Percentiles rank a stretch among this genome's conserved stretches.
Conservation (phyloP, 2,329 filamentous ascomycete species). For the Leptodontidium sp. region DNA sequence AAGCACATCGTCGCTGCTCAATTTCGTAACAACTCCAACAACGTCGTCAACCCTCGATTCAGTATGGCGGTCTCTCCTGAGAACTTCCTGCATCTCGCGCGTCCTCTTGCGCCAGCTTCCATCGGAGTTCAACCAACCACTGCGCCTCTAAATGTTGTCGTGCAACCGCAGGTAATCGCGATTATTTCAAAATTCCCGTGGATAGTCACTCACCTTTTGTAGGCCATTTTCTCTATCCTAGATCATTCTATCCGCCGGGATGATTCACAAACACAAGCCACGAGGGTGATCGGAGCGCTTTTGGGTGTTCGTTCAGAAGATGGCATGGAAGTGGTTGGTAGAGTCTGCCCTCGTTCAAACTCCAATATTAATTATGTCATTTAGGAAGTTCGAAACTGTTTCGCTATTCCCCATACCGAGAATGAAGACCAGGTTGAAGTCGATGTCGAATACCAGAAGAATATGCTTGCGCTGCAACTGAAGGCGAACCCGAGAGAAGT, state of each 20-base stretch:
- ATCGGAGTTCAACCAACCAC: conserved; percentile 84
- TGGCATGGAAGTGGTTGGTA: conserved; percentile 78
- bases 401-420: conserved; percentile 98
- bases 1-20: not conserved
- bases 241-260: conserved; percentile 90
- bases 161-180: conserved; percentile 87
- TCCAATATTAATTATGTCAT: not conserved
- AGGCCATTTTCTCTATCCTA: conserved; percentile 79
- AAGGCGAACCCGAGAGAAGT: conserved; percentile 94
- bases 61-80: conserved; percentile 81
- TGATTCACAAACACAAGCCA: conserved; percentile 74
- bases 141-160: conserved; percentile 84
- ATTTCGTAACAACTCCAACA: conserved; percentile 8
- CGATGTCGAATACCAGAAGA: conserved; percentile 99
- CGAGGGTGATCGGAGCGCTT: conserved; percentile 95
- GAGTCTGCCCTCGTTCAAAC: not conserved
- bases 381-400: conserved; percentile 87
- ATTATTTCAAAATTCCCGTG: conserved; percentile 7
- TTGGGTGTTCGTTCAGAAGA: conserved; percentile 94
- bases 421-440: conserved; percentile 99
- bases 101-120: conserved; percentile 84
- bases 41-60: conserved; percentile 49
- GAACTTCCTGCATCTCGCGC: conserved; percentile 92
- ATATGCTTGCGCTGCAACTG: conserved; percentile 94
- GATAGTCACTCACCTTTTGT: conserved; percentile 40